Evolutionary conservation across 2,329 filamentous ascomycete species (phyloP), one percentile per base, ranked within the genome.

Genomic region (Colletotrichum musicola): DNA sequence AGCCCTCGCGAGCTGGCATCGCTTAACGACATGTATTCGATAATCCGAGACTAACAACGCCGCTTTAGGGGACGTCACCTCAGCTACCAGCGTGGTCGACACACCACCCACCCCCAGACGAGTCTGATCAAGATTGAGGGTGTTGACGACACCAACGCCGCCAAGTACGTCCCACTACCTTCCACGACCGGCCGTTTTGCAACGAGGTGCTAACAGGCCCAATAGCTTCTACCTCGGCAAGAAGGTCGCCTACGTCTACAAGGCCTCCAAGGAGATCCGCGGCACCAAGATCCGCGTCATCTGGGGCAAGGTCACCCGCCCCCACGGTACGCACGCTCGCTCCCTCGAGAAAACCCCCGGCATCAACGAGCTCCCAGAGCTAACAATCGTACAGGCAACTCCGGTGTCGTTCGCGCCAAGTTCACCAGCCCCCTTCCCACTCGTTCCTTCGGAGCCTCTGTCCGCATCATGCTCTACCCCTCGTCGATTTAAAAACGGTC

Each of bases 221-320:
- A 70, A 68, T 76, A 89, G 87, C 86, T 98, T 98, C 93, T 99
- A 99, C 89, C 88, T 94, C 76, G 96, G 96, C 87, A 99, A 99
- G 93, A 95, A 95, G 88, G 91, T 98, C 83, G 96, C 96, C 83
- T 99, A 94, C 85, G 94, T 99, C 85, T 99, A 98, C 90, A 94
- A 95, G 82, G 95, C 92, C 78, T 91, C 93, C 86, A 95, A 91
- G 86, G 94, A 97, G 89, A 89, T 97, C 81, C 93, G 95, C 80
- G 96, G 96, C 83, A 95, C 94, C 84, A 98, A 98, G 92, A 97
- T 98, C 87, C 91, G 95, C 81, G 92, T 98, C 78, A 98, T 98
- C 88, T 98, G 95, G 94, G 95, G 95, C 88, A 98, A 97, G 89
- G 92, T 98, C 83, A 97, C 94, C 82, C 89, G 94, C 81, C 92